Evolutionary conservation across 306 rosid species (phyloP), one percentile per base, ranked within the genome.

Genomic region (Potentilla sterilis): DNA sequence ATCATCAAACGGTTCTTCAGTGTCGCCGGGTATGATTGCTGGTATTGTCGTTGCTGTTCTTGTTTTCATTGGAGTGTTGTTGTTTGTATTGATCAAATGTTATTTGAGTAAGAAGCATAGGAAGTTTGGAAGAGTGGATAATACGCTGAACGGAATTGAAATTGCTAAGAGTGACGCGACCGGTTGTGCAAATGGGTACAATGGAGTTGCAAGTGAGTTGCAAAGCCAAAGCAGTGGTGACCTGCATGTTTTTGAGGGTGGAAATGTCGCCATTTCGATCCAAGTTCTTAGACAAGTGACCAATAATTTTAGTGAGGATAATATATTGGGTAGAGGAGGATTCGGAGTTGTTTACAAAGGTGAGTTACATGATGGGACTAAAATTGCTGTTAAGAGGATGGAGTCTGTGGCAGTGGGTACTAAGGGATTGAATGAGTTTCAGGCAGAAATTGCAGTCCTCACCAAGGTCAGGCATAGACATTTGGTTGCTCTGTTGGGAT

Each of bases 261-360:
- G 97, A 41, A 89, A 87, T 66, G 90, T 83, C 12, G 38, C 91
- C 2, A 87, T 90, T 74, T 89, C 97, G 4, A 91, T 91, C 46
- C 90, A 90, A 28, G 87, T 94, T 80, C 86, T 94, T 55, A 70
- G 87, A 69, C 88, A 91, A 40, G 97, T 88, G 41, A 93, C 96
- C 0, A 48, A 91, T 81, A 88, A 94, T 75, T 94, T 94, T 77
- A 86, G 89, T 1, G 91, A 88, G 76, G 89, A 84, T 2, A 94
- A 91, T 34, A 87, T 91, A 47, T 76, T 89, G 77, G 98, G 98
- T 4, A 86, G 97, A 73, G 98, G 98, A 58, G 97, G 98, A 35
- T 94, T 91, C 82, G 98, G 98, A 32, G 90, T 89, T 70, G 98
- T 94, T 74, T 93, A 93, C 69, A 88, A 86, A 72, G 98, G 98